Evolutionary conservation across 1,284 basidiomycete species (phyloP).

Genomic region (Schizopora paradoxa): DNA sequence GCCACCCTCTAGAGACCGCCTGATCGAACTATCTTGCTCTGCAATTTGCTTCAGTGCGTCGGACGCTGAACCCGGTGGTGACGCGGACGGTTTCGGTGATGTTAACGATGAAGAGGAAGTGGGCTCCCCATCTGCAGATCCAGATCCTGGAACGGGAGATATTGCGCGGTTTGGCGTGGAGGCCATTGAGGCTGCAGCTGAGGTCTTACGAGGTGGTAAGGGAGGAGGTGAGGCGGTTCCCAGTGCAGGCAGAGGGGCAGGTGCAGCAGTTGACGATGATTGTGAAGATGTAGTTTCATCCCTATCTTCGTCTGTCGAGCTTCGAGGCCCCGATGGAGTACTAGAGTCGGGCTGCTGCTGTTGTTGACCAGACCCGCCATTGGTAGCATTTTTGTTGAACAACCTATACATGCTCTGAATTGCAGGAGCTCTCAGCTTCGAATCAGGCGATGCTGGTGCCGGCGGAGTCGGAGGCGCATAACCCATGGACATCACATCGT

Average conservation of each 20-base stretch:
- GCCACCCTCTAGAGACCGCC: slow-evolving; percentile 23
- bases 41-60: slow-evolving; percentile 51
- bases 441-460: slow-evolving; percentile 32
- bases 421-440: slow-evolving; percentile 41
- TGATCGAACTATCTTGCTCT: slow-evolving; percentile 37
- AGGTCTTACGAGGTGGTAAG: slow-evolving; percentile 50
- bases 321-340: slow-evolving; percentile 22
- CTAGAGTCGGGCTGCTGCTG: slow-evolving; percentile 26
- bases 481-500: slow-evolving; percentile 75
- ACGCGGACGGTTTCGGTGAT: slow-evolving; percentile 4
- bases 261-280: slow-evolving; percentile 19
- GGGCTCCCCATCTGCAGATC: background rate
- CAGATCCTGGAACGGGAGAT: slow-evolving; percentile 5
- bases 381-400: slow-evolving; percentile 53
- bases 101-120: slow-evolving; percentile 5
- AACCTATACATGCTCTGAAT: slow-evolving; percentile 65
- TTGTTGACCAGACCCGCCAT: slow-evolving; percentile 20
- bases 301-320: too few relatives aligned
- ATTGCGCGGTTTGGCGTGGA: slow-evolving; percentile 13
- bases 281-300: too few relatives aligned
- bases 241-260: slow-evolving; percentile 15
- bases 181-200: slow-evolving; percentile 19
- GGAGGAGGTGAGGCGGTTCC: slow-evolving; percentile 44
- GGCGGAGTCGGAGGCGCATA: slow-evolving; percentile 49
- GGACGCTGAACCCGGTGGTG: slow-evolving; percentile 37